Base-by-base conservation (phyloP, 257 asterid genomes). In the Apocynum venetum region DNA sequence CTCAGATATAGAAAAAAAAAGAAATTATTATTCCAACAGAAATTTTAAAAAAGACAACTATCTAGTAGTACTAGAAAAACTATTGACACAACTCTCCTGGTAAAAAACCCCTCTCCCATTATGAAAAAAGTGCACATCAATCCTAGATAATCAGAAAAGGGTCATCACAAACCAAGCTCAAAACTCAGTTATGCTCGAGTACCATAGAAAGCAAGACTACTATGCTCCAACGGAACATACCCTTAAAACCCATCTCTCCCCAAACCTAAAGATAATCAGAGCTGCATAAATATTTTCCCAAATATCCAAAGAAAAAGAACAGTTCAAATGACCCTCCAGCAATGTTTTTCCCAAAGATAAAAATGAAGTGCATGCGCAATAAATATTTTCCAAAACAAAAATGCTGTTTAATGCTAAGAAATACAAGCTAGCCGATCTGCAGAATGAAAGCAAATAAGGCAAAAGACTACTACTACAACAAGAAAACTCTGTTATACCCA, bases 341-440 rank as follows among this genome's bases (percentile, higher is more conserved):
- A 49, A 53, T 53, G 59, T 61, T 61, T 78, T 48, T 13, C 19
- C 8, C 65, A 73, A 38, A 65, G 3, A 20, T 49, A 15, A n/a
- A 9, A 56, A 59, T 25, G 3, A 19, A n/a, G 8, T 40, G 78
- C 74, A 51, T 41, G 46, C 55, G 31, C 71, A 57, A 46, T 60
- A 60, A 38, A 51, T n/a, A 43, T 9, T 36, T 25, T 36, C 25
- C 41, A 35, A 19, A 56, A 7, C 15, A 17, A 56, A 17, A 35
- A 5, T 20, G 47, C 47, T 11, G 44, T 0, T 46, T 19, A 41
- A 76, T 46, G 17, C n/a, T 43, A 7, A 65, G 31, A 52, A 69
- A 35, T 38, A 8, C n/a, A 35, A 68, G 35, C 41, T 8, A 46
- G 31, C 38, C 56, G 82, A 79, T 79, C 78, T 73, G 60, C 75